Percentiles rank a stretch among this genome's conserved stretches.
These are phyloP conservation scores for Phallus indusiatus DNA, from an alignment of 768 basidiomycete genomes.

Conservation along the genomic window DNA sequence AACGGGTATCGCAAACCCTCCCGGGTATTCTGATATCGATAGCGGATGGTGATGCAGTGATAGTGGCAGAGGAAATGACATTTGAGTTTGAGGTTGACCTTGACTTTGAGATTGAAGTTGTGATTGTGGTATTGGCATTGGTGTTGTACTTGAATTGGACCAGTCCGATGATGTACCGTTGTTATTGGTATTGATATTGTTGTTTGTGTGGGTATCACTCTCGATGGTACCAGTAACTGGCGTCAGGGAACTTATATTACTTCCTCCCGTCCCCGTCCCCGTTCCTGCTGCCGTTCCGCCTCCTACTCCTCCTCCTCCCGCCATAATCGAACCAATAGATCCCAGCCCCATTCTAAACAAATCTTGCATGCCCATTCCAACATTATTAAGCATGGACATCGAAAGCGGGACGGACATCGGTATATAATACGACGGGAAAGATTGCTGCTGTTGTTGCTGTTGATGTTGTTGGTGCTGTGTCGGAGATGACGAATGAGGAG, in stretches of 20 bases:
- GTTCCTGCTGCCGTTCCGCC: neutral
- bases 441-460: too few relatives aligned
- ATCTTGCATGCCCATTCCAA: slow-evolving; percentile 32
- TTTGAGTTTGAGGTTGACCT: neutral
- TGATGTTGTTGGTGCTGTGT: too few relatives aligned
- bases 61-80: neutral
- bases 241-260: neutral
- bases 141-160: neutral
- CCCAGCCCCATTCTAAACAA: slow-evolving; percentile 24
- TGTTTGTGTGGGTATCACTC: too few relatives aligned
- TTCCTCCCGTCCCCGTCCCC: neutral
- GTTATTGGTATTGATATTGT: neutral
- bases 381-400: neutral
- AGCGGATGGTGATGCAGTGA: neutral
- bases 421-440: slow-evolving; percentile 52
- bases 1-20: slow-evolving; percentile 1
- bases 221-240: neutral
- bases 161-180: neutral
- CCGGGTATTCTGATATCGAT: neutral
- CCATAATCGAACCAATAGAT: slow-evolving; percentile 18
- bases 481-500: neutral
- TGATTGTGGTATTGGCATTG: too few relatives aligned
- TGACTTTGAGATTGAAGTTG: too few relatives aligned
- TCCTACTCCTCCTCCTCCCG: slow-evolving; percentile 7
- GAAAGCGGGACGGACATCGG: slow-evolving; percentile 22